Evolutionary conservation across 192 early-diverging fungal genomes (phyloP), one percentile per base, ranked within the genome.

Genomic region (Paraglomus brasilianum): DNA sequence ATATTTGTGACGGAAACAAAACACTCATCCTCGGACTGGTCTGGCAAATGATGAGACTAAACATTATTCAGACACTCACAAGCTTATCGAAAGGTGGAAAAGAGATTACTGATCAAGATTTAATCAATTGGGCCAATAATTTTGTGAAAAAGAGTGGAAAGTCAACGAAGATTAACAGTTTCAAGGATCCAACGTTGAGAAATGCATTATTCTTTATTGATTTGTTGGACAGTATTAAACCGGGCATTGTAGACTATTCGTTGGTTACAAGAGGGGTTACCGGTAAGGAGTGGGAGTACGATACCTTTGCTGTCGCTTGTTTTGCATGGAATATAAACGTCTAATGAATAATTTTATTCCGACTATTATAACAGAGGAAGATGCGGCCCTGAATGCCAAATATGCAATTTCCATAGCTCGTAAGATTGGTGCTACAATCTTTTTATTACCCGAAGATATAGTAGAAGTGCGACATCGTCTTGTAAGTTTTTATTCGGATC

Each of bases 31-130:
- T 99, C 36, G 93, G 90, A 46, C 73, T 95, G 15, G 94, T 96
- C 46, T 99, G 97, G 97, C 97, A 99, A 83, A 85, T 99, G 81
- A 99, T 99, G 97, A 90, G 97, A 17, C 92, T 92, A 63, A 92
- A 99, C 81, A 91, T 99, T 52, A 84, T 96, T 21, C 93, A 93
- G 73, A 97, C 96, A 9, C 82, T 99, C 71, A 88, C 91, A 75
- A 87, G 87, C 40, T 82, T 98, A 24, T 91, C 91, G 17, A 85
- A 90, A 50, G 81, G 84, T 60, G 95, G 95, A 39, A 78, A 83
- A 30, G 88, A 91, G 70, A 86, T 99, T 36, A 96, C 95, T 6
- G 97, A 99, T 53, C 75, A 78, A 50, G 97, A 97, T 77, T 95
- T 99, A 84, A 84, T 99, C 40, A 77, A 83, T 39, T 99, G 97